These are phyloP conservation scores for Paspalum vaginatum DNA, from an alignment of 176 grass and related monocot species.

Conservation along the genomic window DNA sequence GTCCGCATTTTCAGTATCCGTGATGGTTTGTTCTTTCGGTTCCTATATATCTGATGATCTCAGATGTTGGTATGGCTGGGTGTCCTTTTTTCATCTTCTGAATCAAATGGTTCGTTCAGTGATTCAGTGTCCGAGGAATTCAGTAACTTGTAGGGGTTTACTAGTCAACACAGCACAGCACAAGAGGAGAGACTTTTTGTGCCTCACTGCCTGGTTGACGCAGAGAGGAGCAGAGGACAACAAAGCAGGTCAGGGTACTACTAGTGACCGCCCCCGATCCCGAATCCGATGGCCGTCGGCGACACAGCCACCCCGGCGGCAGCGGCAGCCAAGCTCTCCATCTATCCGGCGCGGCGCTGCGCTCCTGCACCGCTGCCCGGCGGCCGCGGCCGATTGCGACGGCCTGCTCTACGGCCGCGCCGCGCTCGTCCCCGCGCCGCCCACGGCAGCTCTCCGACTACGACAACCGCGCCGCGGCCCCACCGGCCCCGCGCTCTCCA, in stretches of 20 bases:
- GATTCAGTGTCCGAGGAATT: too few species aligned
- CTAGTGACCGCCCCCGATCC: background rate
- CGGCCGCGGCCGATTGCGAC: slow-evolving; percentile 53
- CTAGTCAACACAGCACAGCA: too few species aligned
- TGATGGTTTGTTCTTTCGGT: too few species aligned
- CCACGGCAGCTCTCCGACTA: slow-evolving; percentile 45
- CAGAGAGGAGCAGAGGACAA: too few species aligned
- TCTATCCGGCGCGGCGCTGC: slow-evolving; percentile 65
- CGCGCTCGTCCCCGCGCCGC: slow-evolving; percentile 40
- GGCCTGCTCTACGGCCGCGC: slow-evolving; percentile 62
- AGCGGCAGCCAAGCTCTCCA: slow-evolving; percentile 50
- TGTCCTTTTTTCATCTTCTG: too few species aligned
- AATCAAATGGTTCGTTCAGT: too few species aligned
- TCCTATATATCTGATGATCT: too few species aligned
- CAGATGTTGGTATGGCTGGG: too few species aligned
- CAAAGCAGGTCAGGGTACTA: background rate
- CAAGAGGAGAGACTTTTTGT: too few species aligned
- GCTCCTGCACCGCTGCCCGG: slow-evolving; percentile 60
- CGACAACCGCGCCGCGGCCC: slow-evolving; percentile 10
- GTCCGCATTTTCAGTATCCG: too few species aligned
- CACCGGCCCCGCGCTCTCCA: slow-evolving; percentile 25
- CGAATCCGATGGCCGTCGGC: slow-evolving; percentile 34
- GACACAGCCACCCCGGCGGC: background rate
- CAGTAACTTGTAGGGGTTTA: too few species aligned
- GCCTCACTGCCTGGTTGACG: too few species aligned